Evolutionary conservation across 345 rosid genomes (phyloP).

Genomic region (Syzygium aromaticum): DNA sequence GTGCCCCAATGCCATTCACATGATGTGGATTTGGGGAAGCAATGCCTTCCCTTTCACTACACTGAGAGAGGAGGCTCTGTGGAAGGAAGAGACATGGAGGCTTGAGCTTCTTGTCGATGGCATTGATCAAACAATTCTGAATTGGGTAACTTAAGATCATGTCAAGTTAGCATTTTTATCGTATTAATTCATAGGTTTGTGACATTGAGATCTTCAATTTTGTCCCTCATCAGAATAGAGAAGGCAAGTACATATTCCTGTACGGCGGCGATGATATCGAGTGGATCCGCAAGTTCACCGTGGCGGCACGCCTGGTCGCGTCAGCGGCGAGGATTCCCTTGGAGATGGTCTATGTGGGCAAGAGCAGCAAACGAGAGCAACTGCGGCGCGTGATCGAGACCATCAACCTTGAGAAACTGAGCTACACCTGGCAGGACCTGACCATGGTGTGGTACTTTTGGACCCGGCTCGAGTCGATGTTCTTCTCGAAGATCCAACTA

Average conservation of each 20-base stretch:
- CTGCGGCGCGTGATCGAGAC: slow-evolving; percentile 27
- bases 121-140: slow-evolving; percentile 59
- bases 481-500: slow-evolving; percentile 81
- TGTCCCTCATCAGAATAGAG: slow-evolving; percentile 37
- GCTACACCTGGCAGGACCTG: slow-evolving; percentile 50
- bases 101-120: slow-evolving; percentile 75
- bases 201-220: not conserved
- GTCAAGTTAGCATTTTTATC: not conserved
- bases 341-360: slow-evolving; percentile 79
- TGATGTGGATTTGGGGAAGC: slow-evolving; percentile 99
- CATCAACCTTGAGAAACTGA: slow-evolving; percentile 41
- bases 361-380: slow-evolving; percentile 60
- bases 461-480: slow-evolving; percentile 81
- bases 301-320: slow-evolving; percentile 42
- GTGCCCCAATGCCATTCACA: slow-evolving; percentile 81
- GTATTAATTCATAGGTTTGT: not conserved
- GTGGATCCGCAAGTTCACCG: slow-evolving; percentile 72
- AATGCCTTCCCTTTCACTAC: slow-evolving; percentile 85
- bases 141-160: slow-evolving; percentile 42
- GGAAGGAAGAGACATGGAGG: slow-evolving; percentile 70
- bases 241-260: slow-evolving; percentile 72
- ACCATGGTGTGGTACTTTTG: slow-evolving; percentile 90
- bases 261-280: slow-evolving; percentile 82
- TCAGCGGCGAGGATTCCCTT: slow-evolving; percentile 40
- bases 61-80: slow-evolving; percentile 63